Conservation (phyloP, 306 rosid genomes). For the Quillaja saponaria region DNA sequence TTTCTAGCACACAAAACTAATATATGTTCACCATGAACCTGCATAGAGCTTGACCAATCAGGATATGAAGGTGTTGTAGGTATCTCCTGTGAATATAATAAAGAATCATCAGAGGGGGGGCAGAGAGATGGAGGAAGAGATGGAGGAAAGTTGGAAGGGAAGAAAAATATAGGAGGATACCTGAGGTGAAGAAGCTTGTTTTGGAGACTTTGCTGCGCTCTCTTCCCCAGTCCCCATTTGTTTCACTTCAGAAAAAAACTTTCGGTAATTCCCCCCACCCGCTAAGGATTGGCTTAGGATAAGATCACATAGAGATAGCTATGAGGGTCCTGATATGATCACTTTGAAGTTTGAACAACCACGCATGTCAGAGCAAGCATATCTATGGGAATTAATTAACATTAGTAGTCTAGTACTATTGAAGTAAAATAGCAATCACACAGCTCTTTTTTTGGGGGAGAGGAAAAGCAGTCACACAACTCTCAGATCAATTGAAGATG, state of each 20-base stretch:
- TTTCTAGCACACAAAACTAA: constrained; percentile 13
- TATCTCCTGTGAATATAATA: constrained; percentile 52
- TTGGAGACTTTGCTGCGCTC: constrained; percentile 74
- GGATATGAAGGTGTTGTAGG: constrained; percentile 72
- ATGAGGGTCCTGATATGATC: constrained; percentile 28
- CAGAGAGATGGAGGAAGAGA: neutral
- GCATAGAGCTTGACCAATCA: constrained; percentile 95
- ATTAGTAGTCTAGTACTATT: neutral
- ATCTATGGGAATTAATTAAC: neutral
- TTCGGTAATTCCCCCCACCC: constrained; percentile 25
- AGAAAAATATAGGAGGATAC: constrained; percentile 26
- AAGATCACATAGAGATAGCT: constrained; percentile 28
- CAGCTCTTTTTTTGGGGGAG: too few species aligned
- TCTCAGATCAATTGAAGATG: constrained; percentile 22
- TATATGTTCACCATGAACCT: constrained; percentile 50
- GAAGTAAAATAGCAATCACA: constrained; percentile 2
- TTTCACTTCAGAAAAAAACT: constrained; percentile 27
- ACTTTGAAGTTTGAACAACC: constrained; percentile 26
- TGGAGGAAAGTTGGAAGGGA: neutral
- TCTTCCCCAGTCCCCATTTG: constrained; percentile 95
- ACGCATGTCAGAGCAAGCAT: constrained; percentile 21
- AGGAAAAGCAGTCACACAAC: neutral
- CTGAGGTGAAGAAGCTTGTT: constrained; percentile 63
- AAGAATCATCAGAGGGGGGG: neutral
- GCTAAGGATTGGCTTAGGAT: constrained; percentile 19